Percentiles rank a stretch among this genome's conserved stretches.
phyloP scores from a whole-genome alignment of 2,329 filamentous ascomycete genomes.

The Cadophora luteo-olivacea region DNA sequence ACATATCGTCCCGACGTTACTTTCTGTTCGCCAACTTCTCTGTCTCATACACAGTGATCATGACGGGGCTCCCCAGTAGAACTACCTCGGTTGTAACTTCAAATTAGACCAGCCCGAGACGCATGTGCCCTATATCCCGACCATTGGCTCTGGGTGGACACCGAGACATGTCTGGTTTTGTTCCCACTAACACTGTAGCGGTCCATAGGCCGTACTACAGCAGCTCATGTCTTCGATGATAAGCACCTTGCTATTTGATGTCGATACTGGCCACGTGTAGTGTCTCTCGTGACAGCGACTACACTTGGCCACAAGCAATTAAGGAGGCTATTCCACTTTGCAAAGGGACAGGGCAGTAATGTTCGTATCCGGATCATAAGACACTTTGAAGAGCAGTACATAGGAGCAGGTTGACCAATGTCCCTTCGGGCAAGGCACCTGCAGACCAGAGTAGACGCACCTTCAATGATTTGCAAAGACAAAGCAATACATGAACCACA shows the following conservation, averaged over 20 bases:
- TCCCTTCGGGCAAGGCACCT: too few species aligned
- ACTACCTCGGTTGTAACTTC: background rate
- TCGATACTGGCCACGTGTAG: background rate
- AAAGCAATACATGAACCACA: background rate
- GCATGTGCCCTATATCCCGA: background rate
- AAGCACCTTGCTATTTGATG: background rate
- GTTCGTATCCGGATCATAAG: too few species aligned
- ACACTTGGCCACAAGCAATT: background rate
- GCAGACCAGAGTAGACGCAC: background rate
- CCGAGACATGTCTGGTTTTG: background rate
- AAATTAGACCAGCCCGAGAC: background rate
- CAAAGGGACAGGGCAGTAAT: background rate
- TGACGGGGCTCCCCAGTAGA: background rate
- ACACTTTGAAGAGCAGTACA: too few species aligned
- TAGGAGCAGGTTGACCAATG: too few species aligned
- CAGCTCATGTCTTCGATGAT: background rate
- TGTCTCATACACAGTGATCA: background rate
- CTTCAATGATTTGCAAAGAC: background rate
- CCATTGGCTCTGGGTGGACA: background rate
- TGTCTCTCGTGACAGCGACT: background rate
- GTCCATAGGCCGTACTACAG: background rate
- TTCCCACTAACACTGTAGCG: too few species aligned
- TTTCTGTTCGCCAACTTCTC: background rate
- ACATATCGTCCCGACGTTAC: background rate
- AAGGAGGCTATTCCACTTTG: background rate